Percentiles rank a stretch among this genome's conserved stretches.
phyloP scores from a whole-genome alignment of 495 filamentous ascomycete genomes.

The Pyrenula aspistea region DNA sequence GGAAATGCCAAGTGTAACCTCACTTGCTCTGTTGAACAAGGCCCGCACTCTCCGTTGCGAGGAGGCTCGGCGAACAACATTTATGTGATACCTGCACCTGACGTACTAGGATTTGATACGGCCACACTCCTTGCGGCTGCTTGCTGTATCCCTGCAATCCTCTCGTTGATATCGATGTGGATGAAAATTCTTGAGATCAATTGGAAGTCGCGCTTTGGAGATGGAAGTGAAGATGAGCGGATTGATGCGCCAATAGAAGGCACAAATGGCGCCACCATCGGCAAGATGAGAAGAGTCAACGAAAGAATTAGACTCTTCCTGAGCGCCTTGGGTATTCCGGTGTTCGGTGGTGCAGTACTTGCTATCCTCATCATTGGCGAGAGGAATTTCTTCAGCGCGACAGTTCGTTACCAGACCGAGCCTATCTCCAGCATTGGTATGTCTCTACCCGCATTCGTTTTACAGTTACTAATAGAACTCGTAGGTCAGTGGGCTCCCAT shows the following conservation, averaged over 20 bases:
- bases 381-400: slow-evolving; percentile 41
- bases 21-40: slow-evolving; percentile 21
- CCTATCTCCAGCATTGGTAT: slow-evolving; percentile 40
- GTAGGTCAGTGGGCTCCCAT: slow-evolving; percentile 45
- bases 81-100: slow-evolving; percentile 40
- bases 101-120: slow-evolving; percentile 35
- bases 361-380: slow-evolving; percentile 44
- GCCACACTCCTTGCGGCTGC: slow-evolving; percentile 43
- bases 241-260: slow-evolving; percentile 31
- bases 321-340: slow-evolving; percentile 35
- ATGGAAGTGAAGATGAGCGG: slow-evolving; percentile 11
- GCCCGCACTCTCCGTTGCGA: slow-evolving; percentile 37
- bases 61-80: slow-evolving; percentile 36
- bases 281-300: slow-evolving; percentile 35
- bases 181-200: slow-evolving; percentile 47
- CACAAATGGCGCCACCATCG: slow-evolving; percentile 39
- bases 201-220: slow-evolving; percentile 29
- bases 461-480: not conserved
- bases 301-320: slow-evolving; percentile 27
- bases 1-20: slow-evolving; percentile 23
- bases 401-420: slow-evolving; percentile 41
- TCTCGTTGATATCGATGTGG: slow-evolving; percentile 44
- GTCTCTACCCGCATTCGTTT: slow-evolving; percentile 11
- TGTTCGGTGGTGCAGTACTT: slow-evolving; percentile 40
- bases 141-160: slow-evolving; percentile 45